Evolutionary conservation across 257 asterid genomes (phyloP).

Genomic region (Fraxinus americana): DNA sequence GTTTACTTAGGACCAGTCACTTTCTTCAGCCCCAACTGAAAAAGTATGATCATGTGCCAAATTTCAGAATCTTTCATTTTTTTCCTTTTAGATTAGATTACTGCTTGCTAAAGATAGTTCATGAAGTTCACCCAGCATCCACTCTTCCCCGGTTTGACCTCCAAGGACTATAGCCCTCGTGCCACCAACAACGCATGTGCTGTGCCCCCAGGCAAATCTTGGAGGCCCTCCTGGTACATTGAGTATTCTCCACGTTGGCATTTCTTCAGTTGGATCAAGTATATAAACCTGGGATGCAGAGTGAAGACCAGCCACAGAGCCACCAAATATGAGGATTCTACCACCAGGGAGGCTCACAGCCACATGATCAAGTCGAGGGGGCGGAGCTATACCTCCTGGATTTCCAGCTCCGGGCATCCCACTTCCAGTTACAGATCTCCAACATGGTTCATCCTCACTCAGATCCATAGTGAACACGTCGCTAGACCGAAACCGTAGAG

Average conservation of each 20-base stretch:
- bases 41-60: no score
- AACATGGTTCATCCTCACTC: constrained; percentile 11
- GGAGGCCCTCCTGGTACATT: no score
- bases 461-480: no score
- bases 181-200: constrained; percentile 49
- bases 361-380: constrained; percentile 23
- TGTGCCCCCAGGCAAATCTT: background rate
- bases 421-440: constrained; percentile 11
- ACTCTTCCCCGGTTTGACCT: constrained; percentile 27
- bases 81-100: no score
- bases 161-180: constrained; percentile 48
- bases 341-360: constrained; percentile 15
- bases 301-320: constrained; percentile 21
- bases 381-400: constrained; percentile 16
- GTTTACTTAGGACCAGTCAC: no score
- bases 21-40: no score
- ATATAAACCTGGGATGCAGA: constrained; percentile 14
- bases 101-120: constrained; percentile 31
- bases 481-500: no score
- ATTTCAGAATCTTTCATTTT: no score
- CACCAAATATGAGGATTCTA: constrained; percentile 12
- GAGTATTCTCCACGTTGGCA: constrained; percentile 6
- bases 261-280: constrained; percentile 17
- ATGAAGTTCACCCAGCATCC: constrained; percentile 43
- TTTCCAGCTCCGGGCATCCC: constrained; percentile 13